These are phyloP conservation scores for Suhomyces chickasaworum DNA, from an alignment of 1,139 yeast genomes.

Conservation along the genomic window DNA sequence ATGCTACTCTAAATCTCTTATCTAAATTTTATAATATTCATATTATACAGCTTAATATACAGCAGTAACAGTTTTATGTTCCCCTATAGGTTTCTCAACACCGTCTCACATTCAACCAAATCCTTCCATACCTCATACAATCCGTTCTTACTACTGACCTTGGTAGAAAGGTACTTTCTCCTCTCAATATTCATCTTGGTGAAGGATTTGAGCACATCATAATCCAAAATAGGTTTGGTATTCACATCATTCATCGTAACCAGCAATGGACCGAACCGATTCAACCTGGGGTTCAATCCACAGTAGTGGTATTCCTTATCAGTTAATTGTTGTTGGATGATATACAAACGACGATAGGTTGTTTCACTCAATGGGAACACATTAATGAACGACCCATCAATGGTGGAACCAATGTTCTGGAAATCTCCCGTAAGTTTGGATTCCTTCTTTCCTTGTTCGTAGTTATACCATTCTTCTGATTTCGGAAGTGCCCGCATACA, in stretches of 20 bases:
- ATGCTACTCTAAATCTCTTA: no score
- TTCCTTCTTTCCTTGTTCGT: constrained; percentile 15
- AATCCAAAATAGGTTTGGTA: constrained; percentile 63
- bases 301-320: constrained; percentile 74
- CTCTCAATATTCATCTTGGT: constrained; percentile 58
- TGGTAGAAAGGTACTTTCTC: constrained; percentile 53
- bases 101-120: constrained; percentile 54
- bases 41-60: neutral
- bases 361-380: constrained; percentile 78
- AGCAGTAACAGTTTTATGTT: neutral
- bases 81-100: constrained; percentile 25
- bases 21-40: no score
- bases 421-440: constrained; percentile 33
- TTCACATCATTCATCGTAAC: constrained; percentile 38
- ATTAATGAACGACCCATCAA: constrained; percentile 77
- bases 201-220: constrained; percentile 55
- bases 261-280: constrained; percentile 56
- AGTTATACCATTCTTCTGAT: constrained; percentile 29
- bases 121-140: constrained; percentile 69
- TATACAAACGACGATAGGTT: constrained; percentile 76
- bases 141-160: constrained; percentile 56
- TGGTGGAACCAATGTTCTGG: constrained; percentile 68
- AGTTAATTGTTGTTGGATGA: constrained; percentile 81
- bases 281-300: constrained; percentile 80
- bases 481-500: constrained; percentile 59